Percentiles rank a stretch among this genome's conserved stretches.
These are phyloP conservation scores for Rhodomyrtus psidioides DNA, from an alignment of 441 rosid genomes.

Conservation along the genomic window DNA sequence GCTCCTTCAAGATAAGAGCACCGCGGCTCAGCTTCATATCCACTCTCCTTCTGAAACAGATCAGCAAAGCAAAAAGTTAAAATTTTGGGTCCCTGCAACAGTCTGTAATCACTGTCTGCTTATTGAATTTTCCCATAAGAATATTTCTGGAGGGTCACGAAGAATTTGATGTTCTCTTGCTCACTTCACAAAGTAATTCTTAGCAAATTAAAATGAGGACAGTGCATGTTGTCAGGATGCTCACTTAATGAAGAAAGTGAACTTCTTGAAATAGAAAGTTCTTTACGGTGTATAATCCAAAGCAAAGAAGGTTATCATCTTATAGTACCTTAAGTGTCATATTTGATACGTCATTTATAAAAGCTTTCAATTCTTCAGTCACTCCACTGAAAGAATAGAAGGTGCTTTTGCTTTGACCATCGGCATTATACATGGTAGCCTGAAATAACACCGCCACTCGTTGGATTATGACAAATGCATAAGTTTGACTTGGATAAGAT, in stretches of 20 bases:
- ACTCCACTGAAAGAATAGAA: conserved; percentile 92
- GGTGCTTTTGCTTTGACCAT: conserved; percentile 46
- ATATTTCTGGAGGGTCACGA: neutral
- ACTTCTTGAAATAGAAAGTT: neutral
- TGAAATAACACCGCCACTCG: conserved; percentile 15
- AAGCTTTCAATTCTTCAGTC: conserved; percentile 78
- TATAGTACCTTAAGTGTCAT: conserved; percentile 46
- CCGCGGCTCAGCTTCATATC: conserved; percentile 57
- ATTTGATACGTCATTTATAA: conserved; percentile 55
- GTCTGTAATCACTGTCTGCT: neutral
- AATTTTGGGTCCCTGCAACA: neutral
- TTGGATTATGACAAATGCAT: neutral
- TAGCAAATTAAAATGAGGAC: neutral
- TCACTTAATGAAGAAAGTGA: neutral
- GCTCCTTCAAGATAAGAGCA: conserved; percentile 83
- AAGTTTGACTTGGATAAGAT: neutral
- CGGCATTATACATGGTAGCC: conserved; percentile 50
- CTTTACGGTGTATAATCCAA: neutral
- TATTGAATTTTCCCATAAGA: neutral
- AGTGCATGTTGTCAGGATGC: neutral
- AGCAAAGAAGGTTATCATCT: neutral
- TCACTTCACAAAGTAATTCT: neutral
- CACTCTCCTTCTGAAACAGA: conserved; percentile 37
- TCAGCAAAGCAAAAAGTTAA: neutral
- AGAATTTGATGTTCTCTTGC: neutral